A percentile compares a stretch with the other conserved stretches of the same genome.
Evolutionary conservation across 805 yeast genomes (phyloP).

Genomic region (Candida vaughaniae): DNA sequence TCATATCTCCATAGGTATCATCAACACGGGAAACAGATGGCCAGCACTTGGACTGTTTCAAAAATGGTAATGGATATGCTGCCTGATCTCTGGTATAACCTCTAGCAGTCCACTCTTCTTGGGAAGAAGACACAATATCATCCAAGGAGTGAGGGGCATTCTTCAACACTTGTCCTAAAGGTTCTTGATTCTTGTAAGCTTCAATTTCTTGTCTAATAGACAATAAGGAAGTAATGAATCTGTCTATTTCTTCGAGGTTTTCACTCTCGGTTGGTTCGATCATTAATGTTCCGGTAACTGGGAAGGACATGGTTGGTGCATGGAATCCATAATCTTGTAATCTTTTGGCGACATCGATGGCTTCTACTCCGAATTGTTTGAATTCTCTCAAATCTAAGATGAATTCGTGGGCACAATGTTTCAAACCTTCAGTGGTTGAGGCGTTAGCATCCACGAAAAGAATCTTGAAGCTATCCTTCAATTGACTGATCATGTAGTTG

Average conservation of each 20-base stretch:
- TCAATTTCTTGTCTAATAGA: conserved; percentile 80
- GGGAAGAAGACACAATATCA: conserved; percentile 63
- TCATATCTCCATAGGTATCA: conserved; percentile 91
- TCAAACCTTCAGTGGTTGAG: conserved; percentile 41
- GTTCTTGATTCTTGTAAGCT: conserved; percentile 62
- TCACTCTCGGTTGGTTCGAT: conserved; percentile 98
- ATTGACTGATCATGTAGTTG: conserved; percentile 85
- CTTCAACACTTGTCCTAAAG: conserved; percentile 69
- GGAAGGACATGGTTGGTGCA: conserved; percentile 99
- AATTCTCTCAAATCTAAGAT: conserved; percentile 87
- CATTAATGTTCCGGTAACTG: conserved; percentile 96
- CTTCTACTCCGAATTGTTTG: conserved; percentile 80
- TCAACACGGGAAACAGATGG: conserved; percentile 91
- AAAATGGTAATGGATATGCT: conserved; percentile 81
- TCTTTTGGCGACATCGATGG: conserved; percentile 95
- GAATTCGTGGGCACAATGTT: conserved; percentile 95
- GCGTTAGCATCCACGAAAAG: conserved; percentile 61
- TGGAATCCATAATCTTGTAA: conserved; percentile 98
- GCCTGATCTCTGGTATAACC: conserved; percentile 93
- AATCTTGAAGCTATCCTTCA: conserved; percentile 69
- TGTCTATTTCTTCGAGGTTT: conserved; percentile 79
- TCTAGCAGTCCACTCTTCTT: conserved; percentile 74
- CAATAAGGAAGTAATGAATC: conserved; percentile 86
- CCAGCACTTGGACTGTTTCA: conserved; percentile 84
- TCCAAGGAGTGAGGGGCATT: conserved; percentile 90